Base-by-base conservation (phyloP, 2,329 filamentous ascomycete genomes). In the Pseudogymnoascus verrucosus region DNA sequence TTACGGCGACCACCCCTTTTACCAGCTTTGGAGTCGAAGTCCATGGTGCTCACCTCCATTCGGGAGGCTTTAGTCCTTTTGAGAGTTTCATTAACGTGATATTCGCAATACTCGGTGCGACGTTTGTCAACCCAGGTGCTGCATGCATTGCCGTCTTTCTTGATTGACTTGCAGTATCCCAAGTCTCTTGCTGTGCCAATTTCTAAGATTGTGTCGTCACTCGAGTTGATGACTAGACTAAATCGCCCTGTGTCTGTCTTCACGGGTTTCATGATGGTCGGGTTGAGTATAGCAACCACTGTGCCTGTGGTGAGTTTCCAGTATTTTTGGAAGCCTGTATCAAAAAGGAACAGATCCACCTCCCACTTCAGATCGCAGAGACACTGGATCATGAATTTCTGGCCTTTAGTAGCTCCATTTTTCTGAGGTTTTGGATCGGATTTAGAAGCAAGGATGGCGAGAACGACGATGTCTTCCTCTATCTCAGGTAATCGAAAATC, bases 221-320 rank as follows among this genome's bases (percentile, higher is more conserved):
- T 91, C 57, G 89, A 93, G 65, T 89, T 90, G 67, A 99, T 84
- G 12, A 91, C 89, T 4, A 99, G 80, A 60, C 88, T 91, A 76
- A 98, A 99, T 34, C 86, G 85, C 26, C 92, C 92, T 0, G 89
- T 93, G 67, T 93, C 90, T 14, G 85, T 81, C 65, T 86, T 87
- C 0, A 89, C 89, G 0, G 93, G 93, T 2, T 93, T 91, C 86
- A 99, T 90, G 69, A 98, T 89, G 16, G 81, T 86, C 1, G 95
- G 95, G 72, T 99, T 99, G 31, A 99, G 80, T 26, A 99, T 90
- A 4, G 93, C 95, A 63, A 99, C 81, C 1, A 98, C 83, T 0
- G 93, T 97, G n/a, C 95, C 95, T 1, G 91, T 84, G 0, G 87
- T 87, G n/a, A 98, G 79, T 73, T 96, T 96, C 89, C 93, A 98